A percentile compares a stretch with the other conserved stretches of the same genome.
phyloP scores from a whole-genome alignment of 352 stramenopile genomes.

The Pythium brachiatum region DNA sequence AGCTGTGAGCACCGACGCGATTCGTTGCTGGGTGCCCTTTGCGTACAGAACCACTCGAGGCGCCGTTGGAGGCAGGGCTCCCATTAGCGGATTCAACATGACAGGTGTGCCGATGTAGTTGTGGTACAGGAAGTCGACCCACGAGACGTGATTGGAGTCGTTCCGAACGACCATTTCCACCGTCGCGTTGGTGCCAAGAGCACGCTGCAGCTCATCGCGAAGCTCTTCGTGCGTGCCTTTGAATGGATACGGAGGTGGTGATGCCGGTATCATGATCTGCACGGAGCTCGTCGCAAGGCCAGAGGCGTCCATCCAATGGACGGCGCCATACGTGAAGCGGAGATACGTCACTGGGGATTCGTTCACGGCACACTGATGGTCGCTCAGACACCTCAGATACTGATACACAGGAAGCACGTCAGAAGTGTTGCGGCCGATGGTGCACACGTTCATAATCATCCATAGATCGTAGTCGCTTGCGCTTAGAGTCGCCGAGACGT shows the following conservation, averaged over 20 bases:
- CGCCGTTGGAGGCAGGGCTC: too few relatives aligned
- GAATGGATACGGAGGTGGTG: too few relatives aligned
- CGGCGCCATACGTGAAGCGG: neutral
- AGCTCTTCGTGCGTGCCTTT: neutral
- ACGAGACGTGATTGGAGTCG: neutral
- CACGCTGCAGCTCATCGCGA: neutral
- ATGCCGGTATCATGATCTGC: too few relatives aligned
- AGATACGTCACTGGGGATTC: neutral
- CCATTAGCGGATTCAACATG: too few relatives aligned
- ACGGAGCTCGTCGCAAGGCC: too few relatives aligned
- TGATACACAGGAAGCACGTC: slow-evolving; percentile 14
- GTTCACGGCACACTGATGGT: slow-evolving; percentile 7
- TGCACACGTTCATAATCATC: slow-evolving; percentile 1
- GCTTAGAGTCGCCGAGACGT: neutral
- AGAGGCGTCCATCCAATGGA: too few relatives aligned
- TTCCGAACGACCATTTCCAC: slow-evolving; percentile 11
- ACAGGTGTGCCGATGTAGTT: slow-evolving; percentile 8
- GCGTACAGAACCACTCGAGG: slow-evolving; percentile 12
- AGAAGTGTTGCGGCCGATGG: neutral
- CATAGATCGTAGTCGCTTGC: slow-evolving; percentile 4
- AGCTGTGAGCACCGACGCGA: neutral
- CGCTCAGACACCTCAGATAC: slow-evolving; percentile 13
- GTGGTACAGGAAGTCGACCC: slow-evolving; percentile 14
- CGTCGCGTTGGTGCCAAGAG: neutral
- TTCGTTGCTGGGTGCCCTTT: neutral